Conservation (phyloP, 768 basidiomycete genomes). For the Lentinula edodes region DNA sequence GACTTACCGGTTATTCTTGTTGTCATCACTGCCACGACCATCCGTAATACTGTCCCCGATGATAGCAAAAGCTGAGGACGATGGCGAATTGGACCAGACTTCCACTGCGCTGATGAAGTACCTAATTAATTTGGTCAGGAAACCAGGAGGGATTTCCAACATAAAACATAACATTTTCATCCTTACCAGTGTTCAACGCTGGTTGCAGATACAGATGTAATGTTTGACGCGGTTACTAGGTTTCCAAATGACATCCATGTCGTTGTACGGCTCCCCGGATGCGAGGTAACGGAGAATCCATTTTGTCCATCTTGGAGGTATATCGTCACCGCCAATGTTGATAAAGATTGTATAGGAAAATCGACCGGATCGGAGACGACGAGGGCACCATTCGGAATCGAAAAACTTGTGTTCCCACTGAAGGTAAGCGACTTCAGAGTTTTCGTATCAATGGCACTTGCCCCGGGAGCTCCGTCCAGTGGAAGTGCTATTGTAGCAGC, state of each 20-base stretch:
- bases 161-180: slow-evolving; percentile 4
- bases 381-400: slow-evolving; percentile 38
- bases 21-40: slow-evolving; percentile 39
- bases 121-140: slow-evolving; percentile 15
- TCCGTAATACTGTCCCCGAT: slow-evolving; percentile 52
- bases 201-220: slow-evolving; percentile 24
- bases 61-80: slow-evolving; percentile 29
- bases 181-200: slow-evolving; percentile 4
- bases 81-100: slow-evolving; percentile 25
- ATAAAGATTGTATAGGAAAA: slow-evolving; percentile 30
- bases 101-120: slow-evolving; percentile 41
- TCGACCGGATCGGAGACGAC: slow-evolving; percentile 41
- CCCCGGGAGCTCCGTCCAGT: slow-evolving; percentile 28
- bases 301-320: slow-evolving; percentile 36
- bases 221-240: slow-evolving; percentile 8
- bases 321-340: slow-evolving; percentile 34
- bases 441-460: slow-evolving; percentile 25
- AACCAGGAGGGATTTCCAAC: neutral
- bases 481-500: slow-evolving; percentile 38
- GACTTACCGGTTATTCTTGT: slow-evolving; percentile 38
- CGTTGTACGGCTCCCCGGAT: slow-evolving; percentile 47
- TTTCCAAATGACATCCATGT: slow-evolving; percentile 11
- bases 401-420: slow-evolving; percentile 32
- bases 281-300: slow-evolving; percentile 35
- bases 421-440: slow-evolving; percentile 37